Conservation (phyloP, 2,329 filamentous ascomycete genomes). For the Amylocarpus encephaloides region DNA sequence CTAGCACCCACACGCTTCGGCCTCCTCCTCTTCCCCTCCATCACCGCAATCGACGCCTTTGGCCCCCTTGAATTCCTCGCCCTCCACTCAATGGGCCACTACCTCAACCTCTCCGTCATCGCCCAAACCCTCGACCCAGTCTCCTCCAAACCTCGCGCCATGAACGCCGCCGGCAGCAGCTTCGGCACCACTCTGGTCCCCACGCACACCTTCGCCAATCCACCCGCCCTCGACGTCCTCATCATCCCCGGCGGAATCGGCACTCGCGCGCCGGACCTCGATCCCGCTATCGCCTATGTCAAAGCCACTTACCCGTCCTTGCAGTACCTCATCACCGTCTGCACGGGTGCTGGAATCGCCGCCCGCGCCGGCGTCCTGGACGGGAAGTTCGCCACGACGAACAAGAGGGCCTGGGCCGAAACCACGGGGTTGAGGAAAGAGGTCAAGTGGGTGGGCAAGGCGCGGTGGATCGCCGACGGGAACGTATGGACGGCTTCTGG, state of each 20-base stretch:
- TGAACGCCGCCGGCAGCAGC: slow-evolving; percentile 13
- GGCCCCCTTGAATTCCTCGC: slow-evolving; percentile 30
- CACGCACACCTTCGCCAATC: slow-evolving; percentile 19
- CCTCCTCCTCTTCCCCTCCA: slow-evolving; percentile 36
- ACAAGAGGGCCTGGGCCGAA: slow-evolving; percentile 47
- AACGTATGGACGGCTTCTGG: slow-evolving; percentile 63
- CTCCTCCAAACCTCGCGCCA: slow-evolving; percentile 14
- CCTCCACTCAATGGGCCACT: slow-evolving; percentile 17
- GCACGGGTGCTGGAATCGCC: slow-evolving; percentile 55
- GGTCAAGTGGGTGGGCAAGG: slow-evolving; percentile 54
- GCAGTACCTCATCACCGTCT: slow-evolving; percentile 56
- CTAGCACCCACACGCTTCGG: slow-evolving; percentile 30
- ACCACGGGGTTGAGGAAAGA: slow-evolving; percentile 42
- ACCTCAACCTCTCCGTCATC: slow-evolving; percentile 26
- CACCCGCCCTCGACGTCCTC: slow-evolving; percentile 34
- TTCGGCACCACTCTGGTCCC: slow-evolving; percentile 10
- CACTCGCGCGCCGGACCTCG: slow-evolving; percentile 32
- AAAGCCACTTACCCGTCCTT: slow-evolving; percentile 40
- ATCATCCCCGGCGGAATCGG: slow-evolving; percentile 60
- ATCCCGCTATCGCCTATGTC: slow-evolving; percentile 41
- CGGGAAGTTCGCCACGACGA: slow-evolving; percentile 56
- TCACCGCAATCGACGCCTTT: slow-evolving; percentile 30
- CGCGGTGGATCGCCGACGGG: slow-evolving; percentile 56
- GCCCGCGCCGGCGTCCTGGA: slow-evolving; percentile 55
- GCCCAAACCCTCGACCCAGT: slow-evolving; percentile 22